Base-by-base conservation (phyloP, 2,329 filamentous ascomycete genomes). In the Cercospora sesami region DNA sequence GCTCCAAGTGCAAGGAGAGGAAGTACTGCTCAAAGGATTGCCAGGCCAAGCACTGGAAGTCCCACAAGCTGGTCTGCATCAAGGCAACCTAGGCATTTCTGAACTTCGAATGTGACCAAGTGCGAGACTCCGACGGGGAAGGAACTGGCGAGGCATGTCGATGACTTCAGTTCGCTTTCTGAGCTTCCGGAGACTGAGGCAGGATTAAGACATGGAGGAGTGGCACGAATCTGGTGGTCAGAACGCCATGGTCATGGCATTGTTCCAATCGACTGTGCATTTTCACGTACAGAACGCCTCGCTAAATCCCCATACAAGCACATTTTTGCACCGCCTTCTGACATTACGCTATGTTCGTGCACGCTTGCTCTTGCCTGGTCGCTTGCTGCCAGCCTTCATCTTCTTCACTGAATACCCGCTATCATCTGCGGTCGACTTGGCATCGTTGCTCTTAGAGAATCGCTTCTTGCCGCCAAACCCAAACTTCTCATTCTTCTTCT, bases 391-490 rank as follows among this genome's bases (percentile, higher is more conserved):
- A 55, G 79, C 85, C 85, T 96, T 97, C 92, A 97, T 97, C 82
- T 89, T 91, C 84, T 90, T 93, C 42, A 85, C 86, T 64, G 90
- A 93, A 83, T 96, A 98, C 1, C 87, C 88, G 70, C 88, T 88
- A 73, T 96, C 82, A 79, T 99, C 95, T 69, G 88, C 90, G 58
- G 89, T 93, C 72, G 92, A 96, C 70, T 86, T 78, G 60, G 94
- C 93, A 80, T 97, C 94, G 73, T 93, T 93, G 69, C 93, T 97
- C 87, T 99, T 99, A 66, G 86, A 82, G 79, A 93, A 89, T 65
- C 91, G 86, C 86, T 99, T 99, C 88, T 97, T 97, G 75, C 95
- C 95, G 69, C 95, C 95, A 77, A 94, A 97, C 26, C 95, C 95
- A 79, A 90, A 98, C 83, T 97, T 97, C 73, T 91, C 87, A 78